Conservation (phyloP, 352 stramenopile species). For the Globisporangium viniferum region DNA sequence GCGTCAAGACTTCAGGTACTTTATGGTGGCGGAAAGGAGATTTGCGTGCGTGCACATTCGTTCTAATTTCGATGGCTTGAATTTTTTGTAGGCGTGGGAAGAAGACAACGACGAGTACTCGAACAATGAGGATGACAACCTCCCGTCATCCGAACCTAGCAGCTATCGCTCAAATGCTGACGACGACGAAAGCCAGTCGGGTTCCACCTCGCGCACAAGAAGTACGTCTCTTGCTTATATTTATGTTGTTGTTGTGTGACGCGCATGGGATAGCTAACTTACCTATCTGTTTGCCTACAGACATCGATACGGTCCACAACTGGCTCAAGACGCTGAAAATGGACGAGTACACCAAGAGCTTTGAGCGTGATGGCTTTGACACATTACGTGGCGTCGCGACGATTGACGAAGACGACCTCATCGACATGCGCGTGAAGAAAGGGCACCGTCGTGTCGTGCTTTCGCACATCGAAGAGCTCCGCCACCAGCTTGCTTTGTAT, state of each 20-base stretch:
- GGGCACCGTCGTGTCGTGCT: slow-evolving; percentile 82
- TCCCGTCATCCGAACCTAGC: slow-evolving; percentile 14
- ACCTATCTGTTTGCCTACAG: slow-evolving; percentile 22
- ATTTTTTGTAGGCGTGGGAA: slow-evolving; percentile 60
- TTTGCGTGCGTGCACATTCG: background rate
- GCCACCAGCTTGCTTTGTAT: slow-evolving; percentile 53
- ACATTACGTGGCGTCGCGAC: slow-evolving; percentile 80
- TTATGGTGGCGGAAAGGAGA: background rate
- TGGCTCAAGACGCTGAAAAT: slow-evolving; percentile 88
- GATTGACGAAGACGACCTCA: slow-evolving; percentile 84
- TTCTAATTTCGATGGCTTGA: background rate
- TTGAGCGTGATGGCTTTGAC: slow-evolving; percentile 88
- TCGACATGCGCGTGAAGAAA: slow-evolving; percentile 89
- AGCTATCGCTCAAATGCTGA: slow-evolving; percentile 24
- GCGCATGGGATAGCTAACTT: background rate
- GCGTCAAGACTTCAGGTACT: slow-evolving; percentile 63
- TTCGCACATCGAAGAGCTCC: slow-evolving; percentile 83
- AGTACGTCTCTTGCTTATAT: slow-evolving; percentile 28
- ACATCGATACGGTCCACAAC: slow-evolving; percentile 78
- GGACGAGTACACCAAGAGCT: slow-evolving; percentile 86
- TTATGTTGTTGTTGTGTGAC: background rate
- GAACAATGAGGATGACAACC: slow-evolving; percentile 53
- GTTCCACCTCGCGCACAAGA: slow-evolving; percentile 34
- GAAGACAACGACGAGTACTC: slow-evolving; percentile 88
- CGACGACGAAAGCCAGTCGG: slow-evolving; percentile 39